A percentile compares a stretch with the other conserved stretches of the same genome.
Conservation (phyloP, 768 basidiomycete genomes). For the Lanmaoa rubissima region DNA sequence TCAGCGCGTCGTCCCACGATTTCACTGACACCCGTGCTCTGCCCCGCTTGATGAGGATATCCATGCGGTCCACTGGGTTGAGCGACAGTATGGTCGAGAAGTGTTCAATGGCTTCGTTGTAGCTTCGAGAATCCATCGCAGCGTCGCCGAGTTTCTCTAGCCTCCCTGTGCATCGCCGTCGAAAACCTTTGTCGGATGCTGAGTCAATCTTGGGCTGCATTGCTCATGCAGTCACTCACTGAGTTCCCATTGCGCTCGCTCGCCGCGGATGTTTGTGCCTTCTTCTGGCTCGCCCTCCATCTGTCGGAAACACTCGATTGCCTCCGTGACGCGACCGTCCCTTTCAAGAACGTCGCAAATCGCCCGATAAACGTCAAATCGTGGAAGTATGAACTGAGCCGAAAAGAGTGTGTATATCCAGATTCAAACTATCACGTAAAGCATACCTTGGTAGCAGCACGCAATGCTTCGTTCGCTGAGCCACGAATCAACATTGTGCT, state of each 20-base stretch:
- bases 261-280: background rate
- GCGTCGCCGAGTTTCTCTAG: too few relatives aligned
- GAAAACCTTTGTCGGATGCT: too few relatives aligned
- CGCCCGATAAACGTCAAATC: background rate
- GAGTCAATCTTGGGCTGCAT: too few relatives aligned
- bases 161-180: too few relatives aligned
- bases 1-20: too few relatives aligned
- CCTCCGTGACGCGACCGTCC: background rate
- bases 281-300: background rate
- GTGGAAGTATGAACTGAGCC: background rate
- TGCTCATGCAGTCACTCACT: background rate
- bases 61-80: too few relatives aligned
- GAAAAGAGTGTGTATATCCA: background rate
- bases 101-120: too few relatives aligned
- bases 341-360: conserved; percentile 5
- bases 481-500: background rate
- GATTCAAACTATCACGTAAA: background rate
- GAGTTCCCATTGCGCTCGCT: background rate
- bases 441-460: background rate
- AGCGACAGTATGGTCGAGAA: too few relatives aligned
- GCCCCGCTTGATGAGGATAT: too few relatives aligned
- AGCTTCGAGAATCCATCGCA: too few relatives aligned
- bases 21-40: too few relatives aligned
- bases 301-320: background rate
- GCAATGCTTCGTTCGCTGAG: background rate